Evolutionary conservation across 2,329 filamentous ascomycete species (phyloP), one percentile per base, ranked within the genome.

Genomic region (Cadophora sp.): DNA sequence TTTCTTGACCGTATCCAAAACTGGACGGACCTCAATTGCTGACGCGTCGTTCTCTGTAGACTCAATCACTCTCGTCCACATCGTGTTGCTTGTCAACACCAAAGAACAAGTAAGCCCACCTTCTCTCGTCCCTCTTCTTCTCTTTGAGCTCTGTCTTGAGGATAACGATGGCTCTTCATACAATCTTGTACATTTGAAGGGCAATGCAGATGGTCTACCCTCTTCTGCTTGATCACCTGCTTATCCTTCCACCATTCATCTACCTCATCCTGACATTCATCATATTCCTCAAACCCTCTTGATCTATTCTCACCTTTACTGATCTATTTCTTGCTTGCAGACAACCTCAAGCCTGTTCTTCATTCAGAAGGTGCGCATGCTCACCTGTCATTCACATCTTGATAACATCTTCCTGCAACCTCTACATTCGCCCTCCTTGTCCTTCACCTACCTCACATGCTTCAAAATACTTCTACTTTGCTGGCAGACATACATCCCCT

Each of bases 1-100:
- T 31, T 8, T 22, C 55, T 58, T 9, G 19, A 22, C 26, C 27
- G n/a, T 8, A 19, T 29, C 55, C 24, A 12, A 34, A 31, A n/a
- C 55, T 37, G 19, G 5, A 19, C 24, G 19, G 6, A 14, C 11
- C n/a, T 58, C 31, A 22, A 58, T 37, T 24, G 9, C 55, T 58
- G 9, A 58, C 55, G 29, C 31, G 55, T 58, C 31, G 22, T 31
- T 37, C 9, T 24, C 55, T 26, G 29, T 31, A 58, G 55, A 37
- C 9, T 31, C 19, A 58, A 58, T 37, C 31, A 31, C 19, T 5
- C 1, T 1, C 19, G 12, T 58, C 29, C n/a, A 58, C n/a, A 24
- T 37, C 31, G 55, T 37, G 55, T 58, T 58, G 26, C 55, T 16
- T 24, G n/a, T 40, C 55, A 58, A 58, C 55, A 37, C n/a, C n/a